Evolutionary conservation across 129 eudicot genomes (phyloP), one percentile per base, ranked within the genome.

Genomic region (Apium graveolens): DNA sequence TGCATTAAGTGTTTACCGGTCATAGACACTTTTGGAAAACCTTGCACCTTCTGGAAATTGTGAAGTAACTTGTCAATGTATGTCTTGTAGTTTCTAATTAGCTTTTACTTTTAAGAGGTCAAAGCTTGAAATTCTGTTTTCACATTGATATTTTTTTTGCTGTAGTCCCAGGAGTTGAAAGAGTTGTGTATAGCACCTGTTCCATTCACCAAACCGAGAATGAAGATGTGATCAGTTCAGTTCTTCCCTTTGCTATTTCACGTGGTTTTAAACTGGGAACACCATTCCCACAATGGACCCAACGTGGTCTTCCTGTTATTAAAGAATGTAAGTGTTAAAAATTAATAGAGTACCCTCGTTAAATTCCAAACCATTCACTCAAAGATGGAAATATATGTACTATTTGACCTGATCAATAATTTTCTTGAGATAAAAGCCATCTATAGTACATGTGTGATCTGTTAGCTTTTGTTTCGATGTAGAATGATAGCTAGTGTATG

Each of bases 131-230:
- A 5, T 53, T 53, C 1, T 57, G 66, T 57, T 24, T 18, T 7
- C 39, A 35, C 11, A 3, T 17, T 69, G 42, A 69, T 69, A 18
- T 18, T 69, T 69, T 53, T 45, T 35, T 21, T 38, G 7, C 49
- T 71, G 77, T 76, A 95, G 98, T 95, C 83, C 98, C 97, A 63
- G 85, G 86, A 21, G 98, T 91, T 42, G 98, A 91, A 86, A 95
- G 88, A 82, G 80, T 95, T 60, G 96, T 90, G 70, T 91, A 95
- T 91, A 95, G 98, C 86, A 95, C 98, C 71, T 95, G 98, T 80
- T 95, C 98, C 4, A 77, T 91, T 32, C 88, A 95, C 82, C 97
- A 91, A 77, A 86, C 86, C 43, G 98, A 95, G 86, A 95, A 95
- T 82, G 98, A 95, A 87, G 98, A 95, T 72, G 98, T 95, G 31